Evolutionary conservation across 2,329 filamentous ascomycete species (phyloP).

Genomic region (Fusarium tricinctum): DNA sequence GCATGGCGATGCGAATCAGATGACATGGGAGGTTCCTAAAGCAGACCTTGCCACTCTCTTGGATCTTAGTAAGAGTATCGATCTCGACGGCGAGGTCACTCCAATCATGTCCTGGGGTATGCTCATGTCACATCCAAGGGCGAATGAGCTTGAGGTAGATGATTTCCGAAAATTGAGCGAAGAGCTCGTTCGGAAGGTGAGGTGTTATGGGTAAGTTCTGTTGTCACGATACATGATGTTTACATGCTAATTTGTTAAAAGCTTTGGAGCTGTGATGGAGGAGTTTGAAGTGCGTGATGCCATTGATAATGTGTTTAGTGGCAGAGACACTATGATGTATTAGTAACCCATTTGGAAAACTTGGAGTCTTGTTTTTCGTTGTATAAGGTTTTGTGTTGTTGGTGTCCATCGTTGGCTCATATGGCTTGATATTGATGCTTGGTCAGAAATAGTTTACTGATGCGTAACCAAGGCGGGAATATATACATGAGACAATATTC

Average conservation of each 20-base stretch:
- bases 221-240: neutral
- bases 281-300: constrained; percentile 82
- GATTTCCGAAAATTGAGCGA: constrained; percentile 81
- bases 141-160: constrained; percentile 72
- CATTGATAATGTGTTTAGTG: constrained; percentile 70
- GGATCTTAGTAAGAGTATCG: constrained; percentile 84
- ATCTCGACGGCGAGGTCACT: constrained; percentile 91
- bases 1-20: constrained; percentile 63
- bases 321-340: constrained; percentile 29
- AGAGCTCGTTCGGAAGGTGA: constrained; percentile 82
- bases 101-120: constrained; percentile 96
- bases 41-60: constrained; percentile 84
- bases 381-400: neutral
- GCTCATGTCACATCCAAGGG: constrained; percentile 78
- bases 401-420: neutral
- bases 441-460: too few species aligned
- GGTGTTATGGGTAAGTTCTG: constrained; percentile 88
- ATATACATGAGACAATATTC: too few species aligned
- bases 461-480: too few species aligned
- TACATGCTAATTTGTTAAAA: constrained; percentile 48
- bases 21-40: constrained; percentile 84
- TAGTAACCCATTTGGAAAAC: constrained; percentile 7
- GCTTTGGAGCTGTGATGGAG: constrained; percentile 75
- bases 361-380: neutral
- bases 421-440: neutral